phyloP scores from a whole-genome alignment of 73 alveolate species.

The Paramecium sexaurelia region DNA sequence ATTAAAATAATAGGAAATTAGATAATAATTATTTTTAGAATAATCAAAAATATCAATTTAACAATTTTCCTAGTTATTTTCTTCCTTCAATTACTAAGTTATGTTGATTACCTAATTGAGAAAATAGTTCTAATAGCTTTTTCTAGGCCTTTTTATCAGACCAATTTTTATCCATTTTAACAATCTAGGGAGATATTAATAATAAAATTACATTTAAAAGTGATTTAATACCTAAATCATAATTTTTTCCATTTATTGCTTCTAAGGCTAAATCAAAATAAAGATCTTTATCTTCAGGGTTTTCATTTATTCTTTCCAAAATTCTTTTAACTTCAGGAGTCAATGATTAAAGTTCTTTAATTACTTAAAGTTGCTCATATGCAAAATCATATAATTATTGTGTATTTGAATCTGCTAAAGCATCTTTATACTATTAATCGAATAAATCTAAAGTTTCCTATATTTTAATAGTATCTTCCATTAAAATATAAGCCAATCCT shows the following conservation, averaged over 20 bases:
- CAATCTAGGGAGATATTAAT: neutral
- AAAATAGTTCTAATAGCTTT: neutral
- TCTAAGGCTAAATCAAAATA: neutral
- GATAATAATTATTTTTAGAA: neutral
- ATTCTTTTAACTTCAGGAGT: neutral
- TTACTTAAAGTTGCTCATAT: neutral
- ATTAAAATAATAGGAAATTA: neutral
- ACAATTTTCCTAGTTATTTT: neutral
- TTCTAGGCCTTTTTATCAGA: conserved; percentile 6
- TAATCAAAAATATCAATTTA: neutral
- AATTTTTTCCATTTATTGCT: neutral
- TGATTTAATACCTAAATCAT: neutral
- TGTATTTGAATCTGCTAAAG: neutral
- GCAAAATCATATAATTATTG: neutral
- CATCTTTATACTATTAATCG: neutral
- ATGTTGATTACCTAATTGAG: neutral
- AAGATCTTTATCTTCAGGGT: neutral
- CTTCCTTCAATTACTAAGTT: conserved; percentile 11
- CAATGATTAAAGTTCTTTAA: neutral
- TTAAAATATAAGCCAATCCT: neutral
- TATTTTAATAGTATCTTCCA: neutral
- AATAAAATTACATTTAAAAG: neutral
- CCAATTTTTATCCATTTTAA: conserved; percentile 21
- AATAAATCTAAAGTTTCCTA: neutral
- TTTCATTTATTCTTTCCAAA: neutral